A percentile compares a stretch with the other conserved stretches of the same genome.
Evolutionary conservation across 805 yeast genomes (phyloP).

Genomic region (Myxozyma vanderwaltii): DNA sequence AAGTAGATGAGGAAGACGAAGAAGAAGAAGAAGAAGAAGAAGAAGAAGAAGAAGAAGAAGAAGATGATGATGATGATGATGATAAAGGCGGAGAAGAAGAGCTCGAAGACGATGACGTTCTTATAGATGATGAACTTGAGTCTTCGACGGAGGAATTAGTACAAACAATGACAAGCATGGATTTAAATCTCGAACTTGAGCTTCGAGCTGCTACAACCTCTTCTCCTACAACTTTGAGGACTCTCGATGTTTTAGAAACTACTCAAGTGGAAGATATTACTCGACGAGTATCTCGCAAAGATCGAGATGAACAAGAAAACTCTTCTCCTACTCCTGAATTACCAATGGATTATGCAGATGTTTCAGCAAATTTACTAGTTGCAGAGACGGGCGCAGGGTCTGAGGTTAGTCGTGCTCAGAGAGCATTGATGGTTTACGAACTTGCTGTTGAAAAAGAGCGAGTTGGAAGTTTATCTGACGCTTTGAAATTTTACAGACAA

Average conservation of each 20-base stretch:
- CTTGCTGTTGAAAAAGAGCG: constrained; percentile 70
- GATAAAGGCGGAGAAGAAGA: constrained; percentile 1
- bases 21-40: constrained; percentile 2
- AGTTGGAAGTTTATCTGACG: constrained; percentile 79
- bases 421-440: constrained; percentile 67
- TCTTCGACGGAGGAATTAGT: constrained; percentile 27
- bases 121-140: constrained; percentile 1
- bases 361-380: constrained; percentile 10
- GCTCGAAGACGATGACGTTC: neutral
- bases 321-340: neutral
- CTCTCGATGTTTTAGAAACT: neutral
- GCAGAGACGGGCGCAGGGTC: constrained; percentile 18
- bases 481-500: constrained; percentile 67
- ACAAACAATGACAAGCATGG: constrained; percentile 16
- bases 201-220: constrained; percentile 25
- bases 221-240: neutral
- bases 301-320: neutral
- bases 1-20: neutral
- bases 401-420: constrained; percentile 19
- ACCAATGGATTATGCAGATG: constrained; percentile 4
- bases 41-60: too few relatives aligned
- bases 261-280: neutral
- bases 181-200: constrained; percentile 24
- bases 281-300: neutral
- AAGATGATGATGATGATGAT: too few relatives aligned